Evolutionary conservation across 1,284 basidiomycete species (phyloP), one percentile per base, ranked within the genome.

Genomic region (Cryptococcus sp.): DNA sequence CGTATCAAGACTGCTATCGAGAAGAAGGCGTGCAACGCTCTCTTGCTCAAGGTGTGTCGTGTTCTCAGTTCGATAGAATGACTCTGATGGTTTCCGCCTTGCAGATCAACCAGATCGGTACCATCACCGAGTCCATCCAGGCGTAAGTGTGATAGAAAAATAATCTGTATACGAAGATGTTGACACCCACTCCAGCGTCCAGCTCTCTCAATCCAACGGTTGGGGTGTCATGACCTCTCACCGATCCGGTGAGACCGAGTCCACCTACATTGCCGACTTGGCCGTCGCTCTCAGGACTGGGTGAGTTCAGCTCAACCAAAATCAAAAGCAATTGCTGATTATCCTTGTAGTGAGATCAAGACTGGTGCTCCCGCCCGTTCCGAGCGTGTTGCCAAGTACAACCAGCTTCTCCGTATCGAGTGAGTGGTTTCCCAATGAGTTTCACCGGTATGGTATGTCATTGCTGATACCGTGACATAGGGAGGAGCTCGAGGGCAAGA

Each of bases 191-290:
- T 25, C 57, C 64, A 93, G 91, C 76, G 93, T 94, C 61, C 93
- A 97, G 82, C 91, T 99, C 75, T 81, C 94, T 55, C 94, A 98
- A 81, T 93, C 91, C 45, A 92, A 93, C 77, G 91, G 91, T 66
- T 99, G 95, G 95, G 93, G 91, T 79, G 91, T 98, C 82, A 99
- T 99, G 95, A 90, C 96, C 79, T 98, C 94, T 65, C 96, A 99
- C 86, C 93, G 96, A 72, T 93, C 89, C 65, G 95, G 95, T 78
- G 94, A 98, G 84, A 92, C 91, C 45, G 90, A 92, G 82, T 93
- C 93, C 82, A 95, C 92, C 60, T 86, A 95, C 81, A 99, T 99
- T 75, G 92, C 96, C 67, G 95, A 99, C 82, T 88, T 99, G 67
- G 88, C 88, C 64, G 93, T 99, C 69, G 96, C 89, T 59, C 91